Evolutionary conservation across 2,329 filamentous ascomycete species (phyloP), one percentile per base, ranked within the genome.

Genomic region (Claviceps purpurea): DNA sequence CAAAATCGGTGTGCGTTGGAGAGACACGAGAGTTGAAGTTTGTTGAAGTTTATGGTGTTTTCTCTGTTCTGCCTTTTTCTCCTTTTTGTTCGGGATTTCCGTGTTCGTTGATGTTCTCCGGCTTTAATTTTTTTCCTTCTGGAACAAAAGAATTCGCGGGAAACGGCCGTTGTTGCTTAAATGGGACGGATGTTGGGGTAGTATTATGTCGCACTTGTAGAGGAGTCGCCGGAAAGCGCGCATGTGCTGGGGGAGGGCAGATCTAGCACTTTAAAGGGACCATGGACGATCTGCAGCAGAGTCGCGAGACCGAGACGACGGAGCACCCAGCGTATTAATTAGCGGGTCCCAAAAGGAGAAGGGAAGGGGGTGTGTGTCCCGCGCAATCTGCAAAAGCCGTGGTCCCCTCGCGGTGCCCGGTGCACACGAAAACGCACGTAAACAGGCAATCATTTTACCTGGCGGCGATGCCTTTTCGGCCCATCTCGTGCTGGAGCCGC

Each of bases 391-490:
- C 41, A 41, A 10, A 5, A 10, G 26, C 26, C 26, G 26, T 30
- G 10, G 13, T 4, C 20, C 20, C 41, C 20, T 43, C 41, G 41
- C 5, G 18, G 41, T 43, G 41, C 20, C 14, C 13, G 18, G 20
- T 18, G 41, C 22, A 30, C 26, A 30, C 20, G 8, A 11, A 22
- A 22, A 22, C 5, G 26, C 34, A 38, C 20, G 42, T 26, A 38
- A 30, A 26, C 44, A 30, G 26, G 30, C 48, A 49, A 49, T 49
- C n/a, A 38, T 47, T 22, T 34, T 18, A 22, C n/a, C 14, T 40
- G 30, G 47, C 48, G 51, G 50, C 53, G 37, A 50, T 51, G 34
- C 38, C 53, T 37, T 50, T 53, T 53, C 53, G 53, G 53, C 49
- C 53, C 53, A 55, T 55, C 50, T 49, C 39, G 51, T 50, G 47